A percentile compares a stretch with the other conserved stretches of the same genome.
These are phyloP conservation scores for Xanthoconium stramineum DNA, from an alignment of 768 basidiomycete genomes.

Conservation along the genomic window DNA sequence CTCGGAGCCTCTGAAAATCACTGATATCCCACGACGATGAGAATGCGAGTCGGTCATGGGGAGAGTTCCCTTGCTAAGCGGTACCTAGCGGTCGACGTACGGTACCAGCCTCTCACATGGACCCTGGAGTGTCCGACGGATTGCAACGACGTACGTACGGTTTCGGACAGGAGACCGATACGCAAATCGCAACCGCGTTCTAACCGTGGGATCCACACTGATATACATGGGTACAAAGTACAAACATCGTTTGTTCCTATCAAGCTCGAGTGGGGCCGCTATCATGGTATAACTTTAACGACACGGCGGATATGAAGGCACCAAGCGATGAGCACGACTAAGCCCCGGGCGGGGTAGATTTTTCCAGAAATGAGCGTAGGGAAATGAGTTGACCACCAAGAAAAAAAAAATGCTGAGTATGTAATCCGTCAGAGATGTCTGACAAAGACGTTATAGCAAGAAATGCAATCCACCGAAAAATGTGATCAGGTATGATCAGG, in stretches of 20 bases:
- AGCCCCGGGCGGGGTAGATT: background rate
- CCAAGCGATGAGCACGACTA: background rate
- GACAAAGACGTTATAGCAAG: background rate
- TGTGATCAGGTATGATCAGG: background rate
- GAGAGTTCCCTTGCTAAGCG: background rate
- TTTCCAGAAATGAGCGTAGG: background rate
- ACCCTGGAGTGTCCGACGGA: background rate
- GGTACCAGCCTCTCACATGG: no score
- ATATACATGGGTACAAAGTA: background rate
- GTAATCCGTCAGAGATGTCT: background rate
- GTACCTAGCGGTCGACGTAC: no score
- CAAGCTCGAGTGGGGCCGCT: background rate
- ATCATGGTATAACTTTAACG: background rate
- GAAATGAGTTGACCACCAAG: background rate
- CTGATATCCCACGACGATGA: background rate
- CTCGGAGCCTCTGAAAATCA: no score
- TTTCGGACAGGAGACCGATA: no score
- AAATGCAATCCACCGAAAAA: background rate
- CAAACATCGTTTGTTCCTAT: background rate
- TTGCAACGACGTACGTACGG: no score
- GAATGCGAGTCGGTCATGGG: background rate
- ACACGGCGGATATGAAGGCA: background rate
- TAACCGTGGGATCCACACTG: background rate
- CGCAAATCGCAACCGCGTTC: background rate
- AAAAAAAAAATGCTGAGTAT: background rate